Conservation (phyloP, 2,329 filamentous ascomycete species). For the Tolypocladium nubicola region DNA sequence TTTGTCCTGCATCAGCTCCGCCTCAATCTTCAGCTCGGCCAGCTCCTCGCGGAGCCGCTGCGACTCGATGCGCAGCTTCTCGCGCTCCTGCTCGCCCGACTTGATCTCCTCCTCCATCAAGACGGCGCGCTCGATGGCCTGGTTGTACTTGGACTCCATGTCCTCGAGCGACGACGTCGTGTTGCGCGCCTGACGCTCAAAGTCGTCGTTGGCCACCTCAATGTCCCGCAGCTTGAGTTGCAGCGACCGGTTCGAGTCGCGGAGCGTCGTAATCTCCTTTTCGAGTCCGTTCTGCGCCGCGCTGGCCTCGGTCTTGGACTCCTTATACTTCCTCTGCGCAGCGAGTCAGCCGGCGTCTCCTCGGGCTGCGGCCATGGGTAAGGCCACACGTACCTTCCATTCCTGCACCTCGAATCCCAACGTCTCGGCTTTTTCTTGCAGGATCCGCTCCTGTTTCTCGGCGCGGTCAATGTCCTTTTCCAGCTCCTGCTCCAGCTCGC, state of each 20-base stretch:
- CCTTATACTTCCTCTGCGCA: conserved; percentile 80
- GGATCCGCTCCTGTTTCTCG: conserved; percentile 78
- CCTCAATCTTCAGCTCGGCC: conserved; percentile 86
- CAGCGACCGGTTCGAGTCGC: conserved; percentile 72
- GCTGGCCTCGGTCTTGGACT: conserved; percentile 82
- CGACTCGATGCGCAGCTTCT: conserved; percentile 76
- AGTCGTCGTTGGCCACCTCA: conserved; percentile 97
- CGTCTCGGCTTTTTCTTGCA: conserved; percentile 80
- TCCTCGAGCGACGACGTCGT: conserved; percentile 94
- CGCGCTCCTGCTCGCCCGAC: conserved; percentile 82
- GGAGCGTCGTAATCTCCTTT: conserved; percentile 88
- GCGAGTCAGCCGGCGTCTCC: conserved; percentile 2
- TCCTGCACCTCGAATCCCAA: conserved; percentile 87
- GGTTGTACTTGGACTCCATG: conserved; percentile 92
- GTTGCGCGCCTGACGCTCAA: conserved; percentile 90
- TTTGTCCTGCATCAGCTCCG: conserved; percentile 90
- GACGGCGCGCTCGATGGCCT: conserved; percentile 82
- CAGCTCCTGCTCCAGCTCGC: conserved; percentile 85
- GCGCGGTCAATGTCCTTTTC: conserved; percentile 94
- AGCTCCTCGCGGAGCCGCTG: conserved; percentile 86
- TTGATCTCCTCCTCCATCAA: conserved; percentile 94
- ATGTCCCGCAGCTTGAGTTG: conserved; percentile 84
- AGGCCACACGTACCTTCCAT: conserved; percentile 68
- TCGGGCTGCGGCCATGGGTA: neutral
- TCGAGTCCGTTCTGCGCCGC: conserved; percentile 76